phyloP scores from a whole-genome alignment of 345 rosid species.

The Erodium maritimum region DNA sequence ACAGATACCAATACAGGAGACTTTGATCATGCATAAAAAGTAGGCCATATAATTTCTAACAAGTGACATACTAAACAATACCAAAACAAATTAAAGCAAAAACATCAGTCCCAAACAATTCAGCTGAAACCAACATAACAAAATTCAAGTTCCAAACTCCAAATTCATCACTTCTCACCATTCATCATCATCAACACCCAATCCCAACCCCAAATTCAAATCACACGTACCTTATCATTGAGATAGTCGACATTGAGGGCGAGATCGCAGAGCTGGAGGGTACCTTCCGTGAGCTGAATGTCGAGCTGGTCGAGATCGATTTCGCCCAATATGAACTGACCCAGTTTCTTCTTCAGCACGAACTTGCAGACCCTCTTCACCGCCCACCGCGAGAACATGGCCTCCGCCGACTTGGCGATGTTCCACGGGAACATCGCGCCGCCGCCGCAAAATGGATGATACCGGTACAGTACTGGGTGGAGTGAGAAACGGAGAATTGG shows the following conservation, averaged over 20 bases:
- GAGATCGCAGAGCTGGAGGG: conserved; percentile 65
- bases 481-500: not conserved
- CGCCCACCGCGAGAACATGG: conserved; percentile 71
- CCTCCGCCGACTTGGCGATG: conserved; percentile 70
- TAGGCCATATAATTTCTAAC: no score
- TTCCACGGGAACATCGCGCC: conserved; percentile 33
- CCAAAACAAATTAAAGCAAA: no score
- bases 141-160: not conserved
- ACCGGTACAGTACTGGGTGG: not conserved
- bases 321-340: conserved; percentile 70
- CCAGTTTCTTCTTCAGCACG: conserved; percentile 87
- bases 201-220: not conserved
- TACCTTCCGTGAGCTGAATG: conserved; percentile 74
- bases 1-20: no score
- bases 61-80: no score
- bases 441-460: no score
- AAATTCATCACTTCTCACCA: no score
- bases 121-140: no score
- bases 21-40: no score
- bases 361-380: conserved; percentile 74
- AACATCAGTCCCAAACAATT: no score
- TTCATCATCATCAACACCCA: no score
- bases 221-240: conserved; percentile 42
- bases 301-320: conserved; percentile 90
- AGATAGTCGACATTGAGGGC: conserved; percentile 81